A percentile compares a stretch with the other conserved stretches of the same genome.
Evolutionary conservation across 805 yeast species (phyloP).

Genomic region (Metschnikowia gelsemii): DNA sequence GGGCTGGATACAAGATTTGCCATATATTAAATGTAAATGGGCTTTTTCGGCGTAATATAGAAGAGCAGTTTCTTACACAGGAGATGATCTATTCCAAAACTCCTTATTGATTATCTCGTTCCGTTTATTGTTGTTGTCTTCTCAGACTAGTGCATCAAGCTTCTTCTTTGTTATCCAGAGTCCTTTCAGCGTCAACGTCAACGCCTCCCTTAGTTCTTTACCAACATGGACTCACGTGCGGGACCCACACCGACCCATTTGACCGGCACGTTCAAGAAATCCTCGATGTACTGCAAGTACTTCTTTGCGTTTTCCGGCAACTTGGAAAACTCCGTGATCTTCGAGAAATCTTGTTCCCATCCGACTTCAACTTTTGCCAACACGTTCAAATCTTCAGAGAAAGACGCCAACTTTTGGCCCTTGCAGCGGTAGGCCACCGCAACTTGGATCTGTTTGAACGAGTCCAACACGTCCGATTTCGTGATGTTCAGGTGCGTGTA

Average conservation of each 20-base stretch:
- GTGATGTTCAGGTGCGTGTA: conserved; percentile 94
- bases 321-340: conserved; percentile 65
- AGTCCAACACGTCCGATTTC: conserved; percentile 91
- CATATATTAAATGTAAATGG: too few species aligned
- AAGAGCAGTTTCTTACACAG: too few species aligned
- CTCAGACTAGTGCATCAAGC: too few species aligned
- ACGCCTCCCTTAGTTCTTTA: conserved; percentile 35
- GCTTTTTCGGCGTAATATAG: too few species aligned
- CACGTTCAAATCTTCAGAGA: conserved; percentile 88
- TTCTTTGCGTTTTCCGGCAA: conserved; percentile 85
- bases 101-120: too few species aligned
- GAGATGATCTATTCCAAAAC: too few species aligned
- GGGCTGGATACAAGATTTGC: too few species aligned
- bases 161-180: too few species aligned
- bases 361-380: conserved; percentile 94
- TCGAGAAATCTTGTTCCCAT: conserved; percentile 84
- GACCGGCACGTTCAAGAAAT: conserved; percentile 77
- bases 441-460: conserved; percentile 82
- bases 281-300: conserved; percentile 83
- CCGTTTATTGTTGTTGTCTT: too few species aligned
- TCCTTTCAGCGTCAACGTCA: background rate
- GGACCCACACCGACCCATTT: conserved; percentile 99
- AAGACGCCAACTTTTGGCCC: conserved; percentile 70
- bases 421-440: conserved; percentile 80
- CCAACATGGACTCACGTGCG: conserved; percentile 89